phyloP scores from a whole-genome alignment of 1,139 yeast species.

The Kazachstania sp. region DNA sequence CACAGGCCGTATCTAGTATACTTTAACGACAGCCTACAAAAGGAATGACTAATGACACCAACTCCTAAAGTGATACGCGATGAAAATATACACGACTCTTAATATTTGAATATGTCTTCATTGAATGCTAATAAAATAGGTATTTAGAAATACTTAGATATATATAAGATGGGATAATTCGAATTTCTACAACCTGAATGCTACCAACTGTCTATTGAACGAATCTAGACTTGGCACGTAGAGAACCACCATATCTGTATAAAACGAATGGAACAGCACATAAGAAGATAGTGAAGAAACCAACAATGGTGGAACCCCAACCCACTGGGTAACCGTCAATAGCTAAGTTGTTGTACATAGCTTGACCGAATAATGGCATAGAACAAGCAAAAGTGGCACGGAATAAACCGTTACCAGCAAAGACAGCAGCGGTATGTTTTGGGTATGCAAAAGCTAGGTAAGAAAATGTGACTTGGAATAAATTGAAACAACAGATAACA shows the following conservation, averaged over 20 bases:
- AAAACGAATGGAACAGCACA: slow-evolving; percentile 41
- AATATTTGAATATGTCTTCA: too few relatives aligned
- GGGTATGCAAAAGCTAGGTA: slow-evolving; percentile 32
- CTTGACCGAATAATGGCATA: slow-evolving; percentile 53
- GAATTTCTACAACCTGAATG: background rate
- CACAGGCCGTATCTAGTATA: too few relatives aligned
- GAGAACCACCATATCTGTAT: slow-evolving; percentile 45
- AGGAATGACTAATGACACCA: too few relatives aligned
- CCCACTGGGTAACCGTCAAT: slow-evolving; percentile 45
- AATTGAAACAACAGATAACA: slow-evolving; percentile 34
- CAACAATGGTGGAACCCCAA: slow-evolving; percentile 47
- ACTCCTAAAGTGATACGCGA: too few relatives aligned
- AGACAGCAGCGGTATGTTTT: slow-evolving; percentile 47
- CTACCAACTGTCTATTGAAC: background rate
- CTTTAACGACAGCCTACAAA: too few relatives aligned
- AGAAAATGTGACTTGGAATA: slow-evolving; percentile 35
- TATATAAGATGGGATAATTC: too few relatives aligned
- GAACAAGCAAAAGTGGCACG: slow-evolving; percentile 49
- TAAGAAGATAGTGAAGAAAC: slow-evolving; percentile 37
- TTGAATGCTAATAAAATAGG: too few relatives aligned
- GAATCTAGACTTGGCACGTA: slow-evolving; percentile 16
- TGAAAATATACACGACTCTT: too few relatives aligned
- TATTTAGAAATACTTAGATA: too few relatives aligned
- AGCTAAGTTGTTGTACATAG: slow-evolving; percentile 41
- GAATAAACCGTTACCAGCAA: slow-evolving; percentile 47